phyloP scores from a whole-genome alignment of 805 yeast species.

The Wickerhamiella bombiphila region DNA sequence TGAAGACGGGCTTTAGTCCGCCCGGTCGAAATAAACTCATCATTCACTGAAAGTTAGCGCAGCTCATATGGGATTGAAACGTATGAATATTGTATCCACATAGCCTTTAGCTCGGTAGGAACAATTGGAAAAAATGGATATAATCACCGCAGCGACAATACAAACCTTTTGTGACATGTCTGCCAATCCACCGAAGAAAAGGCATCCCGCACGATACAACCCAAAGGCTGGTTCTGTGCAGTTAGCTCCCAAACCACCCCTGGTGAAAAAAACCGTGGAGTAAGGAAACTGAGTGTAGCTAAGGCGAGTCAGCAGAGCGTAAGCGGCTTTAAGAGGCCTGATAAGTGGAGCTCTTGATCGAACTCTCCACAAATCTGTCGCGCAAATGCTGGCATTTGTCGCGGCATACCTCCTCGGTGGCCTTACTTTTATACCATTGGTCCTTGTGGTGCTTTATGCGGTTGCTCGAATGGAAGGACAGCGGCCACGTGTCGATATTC shows the following conservation, averaged over 20 bases:
- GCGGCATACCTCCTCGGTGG: conserved; percentile 62
- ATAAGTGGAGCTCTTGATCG: too few relatives aligned
- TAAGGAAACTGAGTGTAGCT: too few relatives aligned
- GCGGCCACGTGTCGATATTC: too few relatives aligned
- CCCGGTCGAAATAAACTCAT: conserved; percentile 27
- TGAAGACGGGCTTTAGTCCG: conserved; percentile 21
- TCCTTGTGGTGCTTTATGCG: conserved; percentile 21
- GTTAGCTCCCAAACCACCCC: too few relatives aligned
- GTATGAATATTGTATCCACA: conserved; percentile 14
- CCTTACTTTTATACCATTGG: conserved; percentile 56
- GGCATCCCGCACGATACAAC: background rate
- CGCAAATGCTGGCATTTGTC: conserved; percentile 20
- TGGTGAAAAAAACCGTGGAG: too few relatives aligned
- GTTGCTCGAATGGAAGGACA: too few relatives aligned
- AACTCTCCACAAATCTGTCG: too few relatives aligned
- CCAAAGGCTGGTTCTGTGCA: background rate
- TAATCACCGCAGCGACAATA: conserved; percentile 21
- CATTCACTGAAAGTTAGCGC: conserved; percentile 17
- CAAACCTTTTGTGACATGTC: conserved; percentile 9
- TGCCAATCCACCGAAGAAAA: background rate
- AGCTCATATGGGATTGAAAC: conserved; percentile 22
- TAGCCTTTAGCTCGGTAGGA: conserved; percentile 23
- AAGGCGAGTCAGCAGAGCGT: too few relatives aligned
- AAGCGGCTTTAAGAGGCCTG: too few relatives aligned
- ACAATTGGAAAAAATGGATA: conserved; percentile 21